Percentiles rank a stretch among this genome's conserved stretches.
Conservation (phyloP, 2,329 filamentous ascomycete genomes). For the Fusarium verrucosum region DNA sequence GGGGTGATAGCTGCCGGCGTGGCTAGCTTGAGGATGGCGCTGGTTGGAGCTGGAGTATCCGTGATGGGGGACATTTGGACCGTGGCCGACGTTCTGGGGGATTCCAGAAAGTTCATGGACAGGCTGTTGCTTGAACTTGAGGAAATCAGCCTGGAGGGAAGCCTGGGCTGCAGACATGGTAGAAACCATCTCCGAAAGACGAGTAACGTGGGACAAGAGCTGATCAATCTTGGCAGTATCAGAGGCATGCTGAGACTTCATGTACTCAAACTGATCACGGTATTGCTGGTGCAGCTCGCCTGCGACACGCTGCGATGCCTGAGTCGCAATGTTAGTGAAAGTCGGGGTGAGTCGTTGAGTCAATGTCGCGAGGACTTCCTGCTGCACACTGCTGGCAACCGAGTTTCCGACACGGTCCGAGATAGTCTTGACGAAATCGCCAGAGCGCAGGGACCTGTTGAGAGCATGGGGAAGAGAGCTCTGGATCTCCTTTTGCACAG, state of each 20-base stretch:
- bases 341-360: slow-evolving; percentile 72
- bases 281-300: slow-evolving; percentile 73
- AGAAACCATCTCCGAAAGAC: slow-evolving; percentile 73
- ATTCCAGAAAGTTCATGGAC: slow-evolving; percentile 55
- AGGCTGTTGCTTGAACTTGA: slow-evolving; percentile 65
- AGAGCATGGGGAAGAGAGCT: slow-evolving; percentile 72
- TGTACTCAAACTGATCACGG: slow-evolving; percentile 59
- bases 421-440: slow-evolving; percentile 76
- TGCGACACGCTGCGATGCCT: slow-evolving; percentile 73
- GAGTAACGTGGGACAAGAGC: slow-evolving; percentile 72
- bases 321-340: slow-evolving; percentile 70
- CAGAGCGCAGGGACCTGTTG: slow-evolving; percentile 68
- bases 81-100: slow-evolving; percentile 35
- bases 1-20: slow-evolving; percentile 47
- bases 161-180: slow-evolving; percentile 74
- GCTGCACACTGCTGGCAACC: slow-evolving; percentile 74
- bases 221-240: slow-evolving; percentile 75
- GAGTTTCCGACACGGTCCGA: slow-evolving; percentile 73
- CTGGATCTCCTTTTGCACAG: slow-evolving; percentile 78
- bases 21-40: slow-evolving; percentile 43
- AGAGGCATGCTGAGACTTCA: slow-evolving; percentile 60
- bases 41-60: slow-evolving; percentile 42
- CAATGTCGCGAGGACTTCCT: slow-evolving; percentile 70
- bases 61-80: slow-evolving; percentile 41
- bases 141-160: slow-evolving; percentile 72